Evolutionary conservation across 2,329 filamentous ascomycete genomes (phyloP).

Genomic region (Coniochaeta prunicola): DNA sequence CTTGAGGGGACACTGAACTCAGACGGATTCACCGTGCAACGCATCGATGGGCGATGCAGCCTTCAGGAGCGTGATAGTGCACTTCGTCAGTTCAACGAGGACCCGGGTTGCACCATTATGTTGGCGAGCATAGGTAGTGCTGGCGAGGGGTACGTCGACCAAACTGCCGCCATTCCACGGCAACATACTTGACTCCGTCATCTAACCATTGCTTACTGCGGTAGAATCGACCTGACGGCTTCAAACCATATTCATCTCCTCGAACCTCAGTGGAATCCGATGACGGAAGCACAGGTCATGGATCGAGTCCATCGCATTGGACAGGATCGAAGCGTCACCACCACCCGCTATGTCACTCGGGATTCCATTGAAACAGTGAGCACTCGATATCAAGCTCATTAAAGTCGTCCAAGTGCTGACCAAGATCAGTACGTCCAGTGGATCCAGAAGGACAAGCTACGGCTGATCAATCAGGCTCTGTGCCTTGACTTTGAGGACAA

Average conservation of each 20-base stretch:
- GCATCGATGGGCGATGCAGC: constrained; percentile 19
- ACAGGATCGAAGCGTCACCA: constrained; percentile 16
- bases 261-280: constrained; percentile 27
- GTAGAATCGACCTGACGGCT: constrained; percentile 18
- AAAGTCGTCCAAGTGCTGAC: neutral
- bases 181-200: neutral
- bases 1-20: constrained; percentile 10
- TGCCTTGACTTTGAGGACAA: no score
- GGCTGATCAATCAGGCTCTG: neutral
- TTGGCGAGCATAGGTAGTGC: constrained; percentile 23
- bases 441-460: neutral
- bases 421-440: neutral
- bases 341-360: constrained; percentile 19
- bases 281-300: constrained; percentile 23
- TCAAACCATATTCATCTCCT: constrained; percentile 22
- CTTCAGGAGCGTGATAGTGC: constrained; percentile 6
- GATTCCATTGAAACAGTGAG: constrained; percentile 16
- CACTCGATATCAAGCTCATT: neutral
- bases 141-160: constrained; percentile 19
- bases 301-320: constrained; percentile 23
- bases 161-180: neutral
- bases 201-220: neutral
- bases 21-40: constrained; percentile 7
- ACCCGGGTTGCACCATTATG: constrained; percentile 16
- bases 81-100: constrained; percentile 8